A percentile compares a stretch with the other conserved stretches of the same genome.
Conservation (phyloP, 352 stramenopile species). For the Plasmopara halstedii region DNA sequence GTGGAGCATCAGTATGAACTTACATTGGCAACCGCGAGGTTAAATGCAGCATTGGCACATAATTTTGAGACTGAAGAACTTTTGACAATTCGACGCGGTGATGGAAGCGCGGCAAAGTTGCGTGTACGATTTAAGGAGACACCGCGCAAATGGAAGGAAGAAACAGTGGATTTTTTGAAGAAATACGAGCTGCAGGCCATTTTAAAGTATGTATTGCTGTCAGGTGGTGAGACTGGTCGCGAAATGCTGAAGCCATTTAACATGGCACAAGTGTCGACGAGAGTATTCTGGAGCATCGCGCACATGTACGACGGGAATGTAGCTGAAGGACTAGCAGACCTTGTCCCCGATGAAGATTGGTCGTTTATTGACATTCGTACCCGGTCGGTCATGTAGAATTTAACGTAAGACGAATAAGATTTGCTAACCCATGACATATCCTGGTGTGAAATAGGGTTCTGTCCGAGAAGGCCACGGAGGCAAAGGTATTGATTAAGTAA, state of each 20-base stretch:
- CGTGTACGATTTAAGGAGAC: conserved; percentile 72
- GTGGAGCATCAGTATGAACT: conserved; percentile 79
- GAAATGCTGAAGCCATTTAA: conserved; percentile 90
- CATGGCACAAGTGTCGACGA: conserved; percentile 77
- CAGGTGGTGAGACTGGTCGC: conserved; percentile 60
- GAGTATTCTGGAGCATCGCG: conserved; percentile 83
- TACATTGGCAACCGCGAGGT: conserved; percentile 55
- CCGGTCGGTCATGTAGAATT: conserved; percentile 19
- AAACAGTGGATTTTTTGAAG: conserved; percentile 62
- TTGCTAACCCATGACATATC: background rate
- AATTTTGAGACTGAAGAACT: conserved; percentile 56
- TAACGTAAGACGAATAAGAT: background rate
- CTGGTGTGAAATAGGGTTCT: conserved; percentile 30
- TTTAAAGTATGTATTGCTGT: conserved; percentile 80
- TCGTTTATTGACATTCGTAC: conserved; percentile 72
- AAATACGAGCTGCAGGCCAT: conserved; percentile 54
- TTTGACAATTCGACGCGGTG: conserved; percentile 13
- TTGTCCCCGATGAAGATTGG: conserved; percentile 80
- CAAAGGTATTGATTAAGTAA: conserved; percentile 42
- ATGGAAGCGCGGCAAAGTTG: conserved; percentile 34
- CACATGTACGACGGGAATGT: conserved; percentile 72
- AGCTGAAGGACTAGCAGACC: conserved; percentile 42
- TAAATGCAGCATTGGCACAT: conserved; percentile 55
- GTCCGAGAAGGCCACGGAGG: conserved; percentile 73
- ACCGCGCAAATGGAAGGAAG: conserved; percentile 74